phyloP scores from a whole-genome alignment of 176 grass and related monocot species.

The Triticum turgidum region DNA sequence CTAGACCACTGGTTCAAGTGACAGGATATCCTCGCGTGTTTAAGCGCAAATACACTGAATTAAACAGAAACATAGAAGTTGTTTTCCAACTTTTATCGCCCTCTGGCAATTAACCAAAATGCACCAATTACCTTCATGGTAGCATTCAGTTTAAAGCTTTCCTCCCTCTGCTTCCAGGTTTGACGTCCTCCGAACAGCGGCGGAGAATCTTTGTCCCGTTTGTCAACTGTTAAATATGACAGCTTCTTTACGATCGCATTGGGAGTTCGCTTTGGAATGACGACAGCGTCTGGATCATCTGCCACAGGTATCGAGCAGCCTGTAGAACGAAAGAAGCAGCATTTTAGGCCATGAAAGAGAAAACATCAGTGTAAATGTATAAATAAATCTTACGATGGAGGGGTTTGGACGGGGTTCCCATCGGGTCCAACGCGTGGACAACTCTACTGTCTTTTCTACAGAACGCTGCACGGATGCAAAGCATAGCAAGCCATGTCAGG shows the following conservation, averaged over 20 bases:
- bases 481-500: constrained; percentile 8
- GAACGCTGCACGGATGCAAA: constrained; percentile 43
- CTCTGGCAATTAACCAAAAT: background rate
- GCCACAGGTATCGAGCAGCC: constrained; percentile 75
- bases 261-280: constrained; percentile 72
- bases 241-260: constrained; percentile 60
- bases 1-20: background rate
- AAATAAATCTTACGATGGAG: constrained; percentile 68
- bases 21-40: background rate
- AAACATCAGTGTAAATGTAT: background rate
- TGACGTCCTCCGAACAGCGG: constrained; percentile 85
- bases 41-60: background rate
- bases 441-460: constrained; percentile 70
- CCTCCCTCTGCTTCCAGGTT: constrained; percentile 76
- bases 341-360: background rate
- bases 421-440: constrained; percentile 36
- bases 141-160: constrained; percentile 76
- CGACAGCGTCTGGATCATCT: constrained; percentile 62
- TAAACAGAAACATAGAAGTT: background rate
- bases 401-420: constrained; percentile 45
- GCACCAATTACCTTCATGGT: constrained; percentile 68
- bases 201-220: constrained; percentile 47
- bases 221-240: constrained; percentile 60
- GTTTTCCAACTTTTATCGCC: background rate
- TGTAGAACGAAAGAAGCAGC: constrained; percentile 17